Percentiles rank a stretch among this genome's conserved stretches.
Conservation (phyloP, 805 yeast species). For the Ogataea allantospora region DNA sequence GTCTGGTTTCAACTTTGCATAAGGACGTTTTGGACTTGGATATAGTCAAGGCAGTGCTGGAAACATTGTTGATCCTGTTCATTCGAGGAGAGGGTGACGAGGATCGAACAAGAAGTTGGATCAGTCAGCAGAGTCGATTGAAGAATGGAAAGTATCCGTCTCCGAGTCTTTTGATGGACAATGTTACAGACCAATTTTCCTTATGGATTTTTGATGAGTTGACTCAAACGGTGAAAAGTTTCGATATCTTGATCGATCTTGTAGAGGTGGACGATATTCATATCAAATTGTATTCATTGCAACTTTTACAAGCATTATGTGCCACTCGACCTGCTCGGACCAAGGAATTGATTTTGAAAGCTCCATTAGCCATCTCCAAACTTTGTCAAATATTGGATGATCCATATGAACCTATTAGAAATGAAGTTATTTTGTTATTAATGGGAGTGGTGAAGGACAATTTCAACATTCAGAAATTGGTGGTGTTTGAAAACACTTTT, state of each 20-base stretch:
- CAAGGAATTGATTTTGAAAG: slow-evolving; percentile 66
- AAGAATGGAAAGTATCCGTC: slow-evolving; percentile 80
- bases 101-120: slow-evolving; percentile 65
- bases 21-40: slow-evolving; percentile 66
- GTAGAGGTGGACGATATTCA: slow-evolving; percentile 60
- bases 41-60: slow-evolving; percentile 75
- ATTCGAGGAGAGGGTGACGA: slow-evolving; percentile 62
- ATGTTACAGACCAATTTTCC: slow-evolving; percentile 76
- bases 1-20: slow-evolving; percentile 61
- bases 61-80: slow-evolving; percentile 79
- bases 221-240: slow-evolving; percentile 57
- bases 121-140: slow-evolving; percentile 68
- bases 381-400: slow-evolving; percentile 64
- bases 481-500: slow-evolving; percentile 92
- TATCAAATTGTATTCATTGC: slow-evolving; percentile 75
- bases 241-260: slow-evolving; percentile 48
- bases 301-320: slow-evolving; percentile 78
- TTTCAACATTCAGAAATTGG: slow-evolving; percentile 83
- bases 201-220: slow-evolving; percentile 94
- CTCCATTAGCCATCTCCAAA: slow-evolving; percentile 78
- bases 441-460: slow-evolving; percentile 81
- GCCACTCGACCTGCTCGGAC: slow-evolving; percentile 72
- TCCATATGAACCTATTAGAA: slow-evolving; percentile 79
- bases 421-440: slow-evolving; percentile 80
- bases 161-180: slow-evolving; percentile 58